Percentiles rank a stretch among this genome's conserved stretches.
Evolutionary conservation across 2,329 filamentous ascomycete species (phyloP).

Genomic region (Colletotrichum sp.): DNA sequence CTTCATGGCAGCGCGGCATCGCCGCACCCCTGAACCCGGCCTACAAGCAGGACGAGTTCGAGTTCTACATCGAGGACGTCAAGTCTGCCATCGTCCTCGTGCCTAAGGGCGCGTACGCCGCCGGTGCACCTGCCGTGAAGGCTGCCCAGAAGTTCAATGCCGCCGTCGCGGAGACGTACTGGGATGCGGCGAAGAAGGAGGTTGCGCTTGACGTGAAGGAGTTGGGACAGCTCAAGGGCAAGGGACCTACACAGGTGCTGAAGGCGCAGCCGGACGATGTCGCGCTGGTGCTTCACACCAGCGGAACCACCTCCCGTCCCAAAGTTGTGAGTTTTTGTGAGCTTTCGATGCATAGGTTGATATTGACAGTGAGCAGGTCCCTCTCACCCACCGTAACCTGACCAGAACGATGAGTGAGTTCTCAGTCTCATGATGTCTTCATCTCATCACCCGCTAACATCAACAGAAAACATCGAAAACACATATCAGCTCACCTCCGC

Average conservation of each 20-base stretch:
- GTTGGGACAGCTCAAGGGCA: slow-evolving; percentile 65
- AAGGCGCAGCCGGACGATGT: slow-evolving; percentile 75
- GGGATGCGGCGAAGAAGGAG: slow-evolving; percentile 67
- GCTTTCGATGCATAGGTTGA: neutral
- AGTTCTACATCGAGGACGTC: slow-evolving; percentile 90
- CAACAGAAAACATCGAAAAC: slow-evolving; percentile 72
- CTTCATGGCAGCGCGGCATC: slow-evolving; percentile 82
- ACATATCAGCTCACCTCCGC: slow-evolving; percentile 75
- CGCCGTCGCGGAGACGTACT: slow-evolving; percentile 87
- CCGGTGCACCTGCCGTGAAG: slow-evolving; percentile 73
- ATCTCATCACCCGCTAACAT: neutral
- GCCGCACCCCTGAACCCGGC: slow-evolving; percentile 87
- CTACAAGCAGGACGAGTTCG: slow-evolving; percentile 89
- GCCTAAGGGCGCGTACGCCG: slow-evolving; percentile 70
- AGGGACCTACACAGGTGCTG: slow-evolving; percentile 42
- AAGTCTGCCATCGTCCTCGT: slow-evolving; percentile 81
- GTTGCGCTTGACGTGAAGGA: slow-evolving; percentile 82
- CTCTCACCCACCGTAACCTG: slow-evolving; percentile 81
- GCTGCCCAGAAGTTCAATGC: slow-evolving; percentile 81
- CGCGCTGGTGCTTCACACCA: slow-evolving; percentile 81
- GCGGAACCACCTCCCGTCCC: slow-evolving; percentile 82
- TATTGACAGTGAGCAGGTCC: slow-evolving; percentile 54
- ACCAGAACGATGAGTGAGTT: slow-evolving; percentile 76
- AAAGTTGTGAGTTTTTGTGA: slow-evolving; percentile 68
- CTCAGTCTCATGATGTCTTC: neutral